These are phyloP conservation scores for Paramecium caudatum DNA, from an alignment of 73 alveolate genomes.

Conservation along the genomic window DNA sequence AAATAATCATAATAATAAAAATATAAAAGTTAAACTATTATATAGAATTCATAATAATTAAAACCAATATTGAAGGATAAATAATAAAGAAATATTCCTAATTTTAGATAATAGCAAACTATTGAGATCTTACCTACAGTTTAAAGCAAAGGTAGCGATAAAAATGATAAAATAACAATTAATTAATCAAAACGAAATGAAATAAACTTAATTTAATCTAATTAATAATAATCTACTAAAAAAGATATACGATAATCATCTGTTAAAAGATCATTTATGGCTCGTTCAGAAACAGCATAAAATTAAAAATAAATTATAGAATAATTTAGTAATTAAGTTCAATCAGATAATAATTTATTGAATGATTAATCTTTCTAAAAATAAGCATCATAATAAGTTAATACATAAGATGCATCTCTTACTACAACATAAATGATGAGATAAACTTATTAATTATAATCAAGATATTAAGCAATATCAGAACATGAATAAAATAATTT, in stretches of 20 bases:
- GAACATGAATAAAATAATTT: too few relatives aligned
- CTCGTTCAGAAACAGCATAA: slow-evolving; percentile 12
- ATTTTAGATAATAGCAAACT: not conserved
- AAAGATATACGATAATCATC: too few relatives aligned
- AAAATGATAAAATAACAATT: not conserved
- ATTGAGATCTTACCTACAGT: not conserved
- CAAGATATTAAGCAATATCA: too few relatives aligned
- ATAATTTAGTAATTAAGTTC: not conserved
- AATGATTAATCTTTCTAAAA: too few relatives aligned
- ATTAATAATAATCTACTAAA: too few relatives aligned
- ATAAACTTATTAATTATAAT: too few relatives aligned
- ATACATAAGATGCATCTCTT: too few relatives aligned
- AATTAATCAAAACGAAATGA: slow-evolving; percentile 9
- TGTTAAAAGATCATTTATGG: slow-evolving; percentile 12
- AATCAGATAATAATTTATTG: slow-evolving; percentile 33
- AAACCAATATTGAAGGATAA: not conserved
- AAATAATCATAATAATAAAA: not conserved
- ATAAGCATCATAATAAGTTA: too few relatives aligned
- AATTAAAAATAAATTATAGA: not conserved
- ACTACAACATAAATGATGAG: too few relatives aligned
- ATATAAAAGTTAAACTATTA: not conserved
- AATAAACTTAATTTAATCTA: too few relatives aligned
- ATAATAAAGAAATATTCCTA: not conserved
- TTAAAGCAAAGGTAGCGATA: not conserved
- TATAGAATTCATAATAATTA: not conserved